Evolutionary conservation across 2,329 filamentous ascomycete species (phyloP).

Genomic region (Colletotrichum abscissum): DNA sequence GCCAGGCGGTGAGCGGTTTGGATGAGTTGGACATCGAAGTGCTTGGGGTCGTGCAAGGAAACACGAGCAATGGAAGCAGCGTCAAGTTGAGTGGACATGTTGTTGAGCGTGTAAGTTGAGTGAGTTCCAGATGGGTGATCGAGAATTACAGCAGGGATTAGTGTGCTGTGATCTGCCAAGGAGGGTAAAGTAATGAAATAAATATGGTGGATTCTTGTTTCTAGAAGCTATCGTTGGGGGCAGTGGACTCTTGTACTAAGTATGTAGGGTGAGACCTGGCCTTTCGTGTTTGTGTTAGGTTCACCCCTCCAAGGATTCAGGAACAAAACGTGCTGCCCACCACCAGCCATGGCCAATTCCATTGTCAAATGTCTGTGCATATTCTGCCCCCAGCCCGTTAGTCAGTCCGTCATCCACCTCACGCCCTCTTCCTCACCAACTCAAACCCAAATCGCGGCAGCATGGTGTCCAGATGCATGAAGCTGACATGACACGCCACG

Average conservation of each 20-base stretch:
- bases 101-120: neutral
- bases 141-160: neutral
- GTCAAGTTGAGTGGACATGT: slow-evolving; percentile 40
- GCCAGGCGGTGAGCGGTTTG: neutral
- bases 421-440: slow-evolving; percentile 2
- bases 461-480: slow-evolving; percentile 15
- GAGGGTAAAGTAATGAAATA: neutral
- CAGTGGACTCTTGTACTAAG: too few species aligned
- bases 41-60: slow-evolving; percentile 30
- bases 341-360: too few species aligned
- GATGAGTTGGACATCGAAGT: slow-evolving; percentile 1
- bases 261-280: too few species aligned
- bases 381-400: too few species aligned
- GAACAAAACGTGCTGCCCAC: too few species aligned
- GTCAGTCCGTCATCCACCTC: neutral
- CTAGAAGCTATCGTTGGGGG: too few species aligned
- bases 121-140: neutral
- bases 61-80: slow-evolving; percentile 18
- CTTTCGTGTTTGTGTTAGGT: too few species aligned
- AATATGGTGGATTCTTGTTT: too few species aligned
- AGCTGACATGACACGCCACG: slow-evolving; percentile 19
- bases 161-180: neutral
- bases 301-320: too few species aligned
- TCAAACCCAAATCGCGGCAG: slow-evolving; percentile 22
- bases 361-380: too few species aligned